Conservation (phyloP, 441 rosid genomes). For the Omphalea diandra region DNA sequence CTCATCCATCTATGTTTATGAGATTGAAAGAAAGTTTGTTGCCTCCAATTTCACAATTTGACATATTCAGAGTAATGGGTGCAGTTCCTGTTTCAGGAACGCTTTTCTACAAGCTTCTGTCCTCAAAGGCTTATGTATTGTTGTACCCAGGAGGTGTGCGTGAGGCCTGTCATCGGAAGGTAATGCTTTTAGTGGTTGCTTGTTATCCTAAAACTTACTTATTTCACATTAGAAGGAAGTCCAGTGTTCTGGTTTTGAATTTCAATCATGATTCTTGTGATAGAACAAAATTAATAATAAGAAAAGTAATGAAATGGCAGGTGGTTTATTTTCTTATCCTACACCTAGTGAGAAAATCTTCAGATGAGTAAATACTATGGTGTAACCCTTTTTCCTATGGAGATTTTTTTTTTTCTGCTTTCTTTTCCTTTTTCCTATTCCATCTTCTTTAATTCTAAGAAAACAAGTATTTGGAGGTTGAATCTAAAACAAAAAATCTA, state of each 20-base stretch:
- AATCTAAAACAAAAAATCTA: too few species aligned
- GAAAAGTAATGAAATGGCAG: too few species aligned
- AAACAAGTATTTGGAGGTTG: too few species aligned
- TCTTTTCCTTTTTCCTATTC: too few species aligned
- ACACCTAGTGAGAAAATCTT: neutral
- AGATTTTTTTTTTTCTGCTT: neutral
- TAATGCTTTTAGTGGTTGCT: conserved; percentile 14
- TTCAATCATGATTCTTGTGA: neutral
- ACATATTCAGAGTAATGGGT: conserved; percentile 61
- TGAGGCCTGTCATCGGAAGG: conserved; percentile 90
- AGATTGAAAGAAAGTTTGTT: conserved; percentile 42
- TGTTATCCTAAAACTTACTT: neutral
- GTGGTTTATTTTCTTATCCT: neutral
- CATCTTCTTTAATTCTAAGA: too few species aligned
- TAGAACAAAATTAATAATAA: too few species aligned
- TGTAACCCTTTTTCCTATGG: neutral
- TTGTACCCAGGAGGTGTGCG: conserved; percentile 91
- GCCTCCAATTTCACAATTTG: conserved; percentile 43
- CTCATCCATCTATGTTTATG: conserved; percentile 68
- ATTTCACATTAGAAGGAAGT: neutral
- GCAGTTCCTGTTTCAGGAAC: conserved; percentile 77
- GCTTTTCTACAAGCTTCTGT: conserved; percentile 62
- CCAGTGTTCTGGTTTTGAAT: neutral
- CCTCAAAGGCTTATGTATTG: conserved; percentile 69
- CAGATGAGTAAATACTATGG: neutral